Conservation (phyloP, 2,329 filamentous ascomycete species). For the Penicillium sp. region DNA sequence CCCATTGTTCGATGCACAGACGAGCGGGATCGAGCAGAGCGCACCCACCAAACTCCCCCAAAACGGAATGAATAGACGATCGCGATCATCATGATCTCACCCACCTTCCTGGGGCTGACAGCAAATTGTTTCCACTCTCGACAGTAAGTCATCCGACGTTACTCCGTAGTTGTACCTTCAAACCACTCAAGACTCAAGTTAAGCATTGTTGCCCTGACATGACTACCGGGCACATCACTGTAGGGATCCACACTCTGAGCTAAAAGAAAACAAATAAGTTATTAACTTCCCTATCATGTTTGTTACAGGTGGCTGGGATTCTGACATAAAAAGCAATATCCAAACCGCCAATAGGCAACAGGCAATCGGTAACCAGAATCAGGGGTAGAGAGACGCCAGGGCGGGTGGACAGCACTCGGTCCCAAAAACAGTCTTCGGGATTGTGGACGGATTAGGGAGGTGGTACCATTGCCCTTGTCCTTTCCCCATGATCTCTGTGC, state of each 20-base stretch:
- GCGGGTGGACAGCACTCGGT: background rate
- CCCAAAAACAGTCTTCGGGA: constrained; percentile 8
- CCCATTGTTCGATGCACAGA: constrained; percentile 1
- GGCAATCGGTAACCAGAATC: background rate
- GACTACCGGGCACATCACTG: too few relatives aligned
- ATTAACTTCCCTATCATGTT: background rate
- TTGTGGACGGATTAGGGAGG: constrained; percentile 9
- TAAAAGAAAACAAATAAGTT: background rate
- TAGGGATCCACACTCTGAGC: background rate
- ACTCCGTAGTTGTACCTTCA: background rate
- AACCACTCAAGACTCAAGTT: background rate
- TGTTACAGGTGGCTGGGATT: background rate
- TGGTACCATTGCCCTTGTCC: constrained; percentile 3
- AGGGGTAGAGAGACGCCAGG: background rate
- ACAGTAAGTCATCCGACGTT: background rate
- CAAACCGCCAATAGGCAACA: background rate
- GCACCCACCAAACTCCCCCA: constrained; percentile 1
- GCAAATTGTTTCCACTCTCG: background rate
- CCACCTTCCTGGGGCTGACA: constrained; percentile 3
- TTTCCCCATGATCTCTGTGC: constrained; percentile 3
- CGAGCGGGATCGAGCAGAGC: constrained; percentile 4
- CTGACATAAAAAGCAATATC: background rate
- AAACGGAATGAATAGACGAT: constrained; percentile 21
- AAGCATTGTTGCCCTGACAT: background rate
- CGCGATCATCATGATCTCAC: constrained; percentile 13